Conservation (phyloP, 2,329 filamentous ascomycete genomes). For the Scedosporium boydii region DNA sequence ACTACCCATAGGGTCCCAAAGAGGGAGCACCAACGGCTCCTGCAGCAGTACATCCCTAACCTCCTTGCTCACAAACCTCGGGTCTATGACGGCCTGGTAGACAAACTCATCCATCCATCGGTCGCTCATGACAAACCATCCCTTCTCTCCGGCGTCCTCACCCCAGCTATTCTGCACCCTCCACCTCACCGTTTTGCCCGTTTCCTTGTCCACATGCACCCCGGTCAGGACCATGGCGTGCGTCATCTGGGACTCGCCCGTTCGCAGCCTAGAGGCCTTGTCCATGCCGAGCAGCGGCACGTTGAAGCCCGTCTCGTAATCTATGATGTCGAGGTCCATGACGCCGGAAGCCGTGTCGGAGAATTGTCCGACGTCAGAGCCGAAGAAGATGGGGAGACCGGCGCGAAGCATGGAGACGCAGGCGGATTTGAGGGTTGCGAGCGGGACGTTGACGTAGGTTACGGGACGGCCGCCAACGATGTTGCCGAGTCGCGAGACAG, state of each 20-base stretch:
- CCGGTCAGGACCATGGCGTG: slow-evolving; percentile 88
- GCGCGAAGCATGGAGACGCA: slow-evolving; percentile 70
- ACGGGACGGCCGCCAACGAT: slow-evolving; percentile 67
- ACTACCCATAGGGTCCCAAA: slow-evolving; percentile 76
- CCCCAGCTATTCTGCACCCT: slow-evolving; percentile 85
- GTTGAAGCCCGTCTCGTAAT: slow-evolving; percentile 80
- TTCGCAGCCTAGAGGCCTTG: slow-evolving; percentile 65
- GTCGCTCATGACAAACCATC: slow-evolving; percentile 87
- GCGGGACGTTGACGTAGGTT: slow-evolving; percentile 76
- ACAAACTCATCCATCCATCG: slow-evolving; percentile 71
- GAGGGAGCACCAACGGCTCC: slow-evolving; percentile 59
- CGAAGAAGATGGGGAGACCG: slow-evolving; percentile 79
- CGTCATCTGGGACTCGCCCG: slow-evolving; percentile 75
- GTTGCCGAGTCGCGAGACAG: slow-evolving; percentile 72
- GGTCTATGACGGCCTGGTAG: slow-evolving; percentile 79
- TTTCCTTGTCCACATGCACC: slow-evolving; percentile 62
- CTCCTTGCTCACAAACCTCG: slow-evolving; percentile 53
- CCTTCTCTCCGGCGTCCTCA: slow-evolving; percentile 57
- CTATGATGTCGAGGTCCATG: slow-evolving; percentile 69
- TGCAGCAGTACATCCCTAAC: slow-evolving; percentile 61
- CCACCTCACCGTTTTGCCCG: slow-evolving; percentile 62
- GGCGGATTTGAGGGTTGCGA: slow-evolving; percentile 59
- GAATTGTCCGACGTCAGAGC: slow-evolving; percentile 79
- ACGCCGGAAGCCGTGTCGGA: slow-evolving; percentile 59
- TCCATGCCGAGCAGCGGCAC: slow-evolving; percentile 61